Percentiles rank a stretch among this genome's conserved stretches.
These are phyloP conservation scores for Physcomitrium patens DNA, from an alignment of 225 moss, liverwort and hornwort species.

Conservation along the genomic window DNA sequence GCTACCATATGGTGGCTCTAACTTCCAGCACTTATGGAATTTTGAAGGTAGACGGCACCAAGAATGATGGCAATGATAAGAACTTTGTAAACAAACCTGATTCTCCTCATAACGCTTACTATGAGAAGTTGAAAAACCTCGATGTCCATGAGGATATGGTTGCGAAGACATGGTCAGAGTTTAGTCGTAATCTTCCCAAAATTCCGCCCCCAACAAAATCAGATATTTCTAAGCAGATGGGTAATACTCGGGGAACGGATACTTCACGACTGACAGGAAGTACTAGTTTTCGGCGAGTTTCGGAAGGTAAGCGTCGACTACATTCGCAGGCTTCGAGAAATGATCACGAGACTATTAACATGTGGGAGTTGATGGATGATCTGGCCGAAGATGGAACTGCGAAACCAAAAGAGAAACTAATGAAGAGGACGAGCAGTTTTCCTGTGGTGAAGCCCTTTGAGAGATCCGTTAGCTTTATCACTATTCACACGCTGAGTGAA, in stretches of 20 bases:
- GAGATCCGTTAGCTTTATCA: conserved; percentile 49
- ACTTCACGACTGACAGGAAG: conserved; percentile 41
- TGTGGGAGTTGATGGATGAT: conserved; percentile 68
- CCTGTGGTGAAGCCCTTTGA: conserved; percentile 53
- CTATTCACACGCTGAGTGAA: conserved; percentile 60
- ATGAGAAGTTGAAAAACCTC: conserved; percentile 57
- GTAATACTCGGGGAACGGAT: conserved; percentile 18
- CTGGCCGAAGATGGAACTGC: conserved; percentile 42
- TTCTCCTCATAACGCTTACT: conserved; percentile 46
- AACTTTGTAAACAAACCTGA: conserved; percentile 30
- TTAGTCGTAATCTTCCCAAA: conserved; percentile 61
- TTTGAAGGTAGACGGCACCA: conserved; percentile 45
- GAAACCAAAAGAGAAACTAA: conserved; percentile 36
- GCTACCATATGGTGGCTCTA: conserved; percentile 64
- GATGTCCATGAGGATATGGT: conserved; percentile 66
- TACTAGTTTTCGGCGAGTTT: conserved; percentile 27
- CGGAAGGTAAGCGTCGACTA: conserved; percentile 46
- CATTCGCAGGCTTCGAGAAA: conserved; percentile 33
- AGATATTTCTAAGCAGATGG: conserved; percentile 36
- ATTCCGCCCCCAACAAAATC: conserved; percentile 41
- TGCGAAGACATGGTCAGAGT: conserved; percentile 64
- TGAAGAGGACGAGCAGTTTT: conserved; percentile 38
- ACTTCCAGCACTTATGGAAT: conserved; percentile 73
- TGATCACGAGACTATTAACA: conserved; percentile 47
- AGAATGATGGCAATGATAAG: conserved; percentile 27